phyloP scores from a whole-genome alignment of 2,329 filamentous ascomycete genomes.

The Nemania abortiva region DNA sequence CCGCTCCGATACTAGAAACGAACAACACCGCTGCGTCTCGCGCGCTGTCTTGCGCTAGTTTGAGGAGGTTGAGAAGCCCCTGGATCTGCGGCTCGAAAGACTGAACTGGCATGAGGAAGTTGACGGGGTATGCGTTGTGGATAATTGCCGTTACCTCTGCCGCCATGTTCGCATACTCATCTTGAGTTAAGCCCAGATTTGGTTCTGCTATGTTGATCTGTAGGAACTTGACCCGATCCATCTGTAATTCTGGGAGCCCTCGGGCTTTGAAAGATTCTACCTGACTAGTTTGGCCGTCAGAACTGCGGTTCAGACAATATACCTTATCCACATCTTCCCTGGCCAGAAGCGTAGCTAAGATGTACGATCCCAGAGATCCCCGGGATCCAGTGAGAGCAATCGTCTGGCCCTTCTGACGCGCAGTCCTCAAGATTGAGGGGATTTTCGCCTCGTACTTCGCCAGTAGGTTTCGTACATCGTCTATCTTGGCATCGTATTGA shows the following conservation, averaged over 20 bases:
- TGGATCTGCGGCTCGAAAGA: constrained; percentile 45
- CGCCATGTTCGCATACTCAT: constrained; percentile 37
- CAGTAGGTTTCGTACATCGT: constrained; percentile 19
- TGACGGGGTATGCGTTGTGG: constrained; percentile 48
- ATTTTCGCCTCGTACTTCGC: constrained; percentile 33
- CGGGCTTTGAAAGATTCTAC: constrained; percentile 33
- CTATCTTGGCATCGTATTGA: not conserved
- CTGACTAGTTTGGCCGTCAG: constrained; percentile 23
- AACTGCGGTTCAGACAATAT: constrained; percentile 38
- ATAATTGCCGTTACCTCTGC: constrained; percentile 42
- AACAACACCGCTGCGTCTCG: constrained; percentile 41
- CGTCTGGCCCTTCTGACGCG: constrained; percentile 8
- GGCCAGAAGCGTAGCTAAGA: constrained; percentile 36
- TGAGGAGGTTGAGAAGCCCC: constrained; percentile 39
- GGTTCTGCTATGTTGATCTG: constrained; percentile 39
- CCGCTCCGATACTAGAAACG: constrained; percentile 48
- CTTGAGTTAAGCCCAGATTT: constrained; percentile 37
- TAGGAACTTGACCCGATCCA: constrained; percentile 42
- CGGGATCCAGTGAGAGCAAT: constrained; percentile 39
- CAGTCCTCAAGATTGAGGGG: constrained; percentile 11
- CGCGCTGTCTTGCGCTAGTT: constrained; percentile 35
- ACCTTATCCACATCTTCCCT: constrained; percentile 32
- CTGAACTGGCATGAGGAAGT: constrained; percentile 44
- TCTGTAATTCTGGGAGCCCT: constrained; percentile 29
- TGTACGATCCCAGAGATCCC: constrained; percentile 41